Percentiles rank a stretch among this genome's conserved stretches.
Conservation (phyloP, 306 rosid species). For the Trifolium subterraneum region DNA sequence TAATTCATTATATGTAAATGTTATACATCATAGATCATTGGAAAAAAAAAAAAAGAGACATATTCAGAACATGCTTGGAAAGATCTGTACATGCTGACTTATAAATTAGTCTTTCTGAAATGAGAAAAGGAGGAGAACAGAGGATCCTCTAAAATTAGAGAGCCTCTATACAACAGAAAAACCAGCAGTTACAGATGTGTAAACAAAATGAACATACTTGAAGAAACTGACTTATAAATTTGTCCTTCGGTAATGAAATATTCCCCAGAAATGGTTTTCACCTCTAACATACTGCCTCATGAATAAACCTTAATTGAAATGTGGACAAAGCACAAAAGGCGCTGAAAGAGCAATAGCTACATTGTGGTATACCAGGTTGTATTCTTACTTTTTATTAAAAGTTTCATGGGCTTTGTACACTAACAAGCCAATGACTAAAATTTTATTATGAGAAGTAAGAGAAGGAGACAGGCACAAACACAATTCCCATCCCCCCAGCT, state of each 20-base stretch:
- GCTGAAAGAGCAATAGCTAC: constrained; percentile 5
- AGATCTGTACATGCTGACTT: too few species aligned
- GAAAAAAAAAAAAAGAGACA: background rate
- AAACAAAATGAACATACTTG: background rate
- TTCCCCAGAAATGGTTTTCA: background rate
- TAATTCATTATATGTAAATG: constrained; percentile 13
- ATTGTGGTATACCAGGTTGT: constrained; percentile 2
- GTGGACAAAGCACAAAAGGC: background rate
- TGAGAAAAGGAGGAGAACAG: too few species aligned
- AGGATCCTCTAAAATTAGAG: too few species aligned
- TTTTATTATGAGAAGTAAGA: constrained; percentile 7
- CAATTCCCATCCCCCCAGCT: constrained; percentile 2
- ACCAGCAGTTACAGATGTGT: background rate
- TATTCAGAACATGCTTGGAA: background rate
- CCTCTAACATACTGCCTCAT: background rate
- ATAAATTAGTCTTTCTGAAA: too few species aligned
- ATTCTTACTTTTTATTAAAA: background rate
- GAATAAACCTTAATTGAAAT: background rate
- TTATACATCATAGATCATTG: constrained; percentile 26
- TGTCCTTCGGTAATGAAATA: background rate
- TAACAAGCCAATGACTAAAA: background rate
- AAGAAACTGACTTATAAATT: background rate
- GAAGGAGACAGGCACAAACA: constrained; percentile 6
- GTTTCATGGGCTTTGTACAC: background rate
- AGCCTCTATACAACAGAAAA: background rate